Conservation (phyloP, 768 basidiomycete species). For the Roridomyces roridus region DNA sequence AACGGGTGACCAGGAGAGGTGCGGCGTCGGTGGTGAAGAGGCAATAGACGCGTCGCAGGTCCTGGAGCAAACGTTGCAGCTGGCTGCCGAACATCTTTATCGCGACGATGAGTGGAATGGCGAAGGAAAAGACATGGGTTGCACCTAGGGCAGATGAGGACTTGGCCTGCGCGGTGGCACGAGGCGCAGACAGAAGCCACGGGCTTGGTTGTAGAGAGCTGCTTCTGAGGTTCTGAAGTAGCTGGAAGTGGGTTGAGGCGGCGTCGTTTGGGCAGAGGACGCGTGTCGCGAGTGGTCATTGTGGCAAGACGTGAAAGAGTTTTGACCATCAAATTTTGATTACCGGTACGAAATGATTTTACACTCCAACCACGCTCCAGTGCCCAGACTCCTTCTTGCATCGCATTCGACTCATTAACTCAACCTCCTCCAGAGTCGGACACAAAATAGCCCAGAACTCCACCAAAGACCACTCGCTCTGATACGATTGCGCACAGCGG, state of each 20-base stretch:
- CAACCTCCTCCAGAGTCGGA: too few species aligned
- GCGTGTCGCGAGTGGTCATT: conserved; percentile 1
- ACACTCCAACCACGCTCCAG: too few species aligned
- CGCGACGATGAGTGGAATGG: not conserved
- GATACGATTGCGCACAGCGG: too few species aligned
- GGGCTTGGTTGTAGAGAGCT: not conserved
- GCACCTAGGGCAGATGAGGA: conserved; percentile 20
- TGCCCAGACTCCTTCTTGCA: too few species aligned
- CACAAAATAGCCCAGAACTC: too few species aligned
- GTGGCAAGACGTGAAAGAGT: too few species aligned
- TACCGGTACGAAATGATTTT: too few species aligned
- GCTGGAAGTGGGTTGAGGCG: conserved; percentile 4
- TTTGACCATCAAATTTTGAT: too few species aligned
- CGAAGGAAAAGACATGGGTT: not conserved
- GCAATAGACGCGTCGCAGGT: conserved; percentile 45
- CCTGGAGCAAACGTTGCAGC: conserved; percentile 52
- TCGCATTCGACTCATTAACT: too few species aligned
- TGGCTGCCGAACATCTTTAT: conserved; percentile 28
- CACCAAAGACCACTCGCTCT: too few species aligned
- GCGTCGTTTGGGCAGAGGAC: conserved; percentile 18
- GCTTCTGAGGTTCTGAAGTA: not conserved
- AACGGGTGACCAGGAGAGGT: conserved; percentile 44
- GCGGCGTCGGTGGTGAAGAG: conserved; percentile 45
- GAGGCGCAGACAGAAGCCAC: conserved; percentile 18
- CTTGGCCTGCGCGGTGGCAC: conserved; percentile 23